A percentile compares a stretch with the other conserved stretches of the same genome.
These are phyloP conservation scores for Paecilomyces formosus DNA, from an alignment of 2,329 filamentous ascomycete genomes.

Conservation along the genomic window DNA sequence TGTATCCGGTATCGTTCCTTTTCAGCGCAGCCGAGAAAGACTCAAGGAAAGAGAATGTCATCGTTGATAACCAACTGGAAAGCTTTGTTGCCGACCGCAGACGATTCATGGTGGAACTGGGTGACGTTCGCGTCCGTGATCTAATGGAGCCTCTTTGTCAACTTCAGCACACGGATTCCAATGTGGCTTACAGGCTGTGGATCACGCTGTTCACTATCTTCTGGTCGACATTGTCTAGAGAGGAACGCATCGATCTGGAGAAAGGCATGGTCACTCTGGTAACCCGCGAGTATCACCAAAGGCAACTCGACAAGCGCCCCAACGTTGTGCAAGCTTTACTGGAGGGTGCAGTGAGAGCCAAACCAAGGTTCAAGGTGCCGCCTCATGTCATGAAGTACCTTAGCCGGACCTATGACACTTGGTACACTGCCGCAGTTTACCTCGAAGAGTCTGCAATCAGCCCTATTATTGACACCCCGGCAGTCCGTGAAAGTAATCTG, in stretches of 20 bases:
- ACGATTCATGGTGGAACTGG: constrained; percentile 75
- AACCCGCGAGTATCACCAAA: constrained; percentile 90
- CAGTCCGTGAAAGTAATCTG: constrained; percentile 84
- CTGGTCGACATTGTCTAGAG: constrained; percentile 80
- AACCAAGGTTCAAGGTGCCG: constrained; percentile 83
- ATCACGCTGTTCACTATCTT: constrained; percentile 83
- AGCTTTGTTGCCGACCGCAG: constrained; percentile 68
- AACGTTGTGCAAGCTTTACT: constrained; percentile 93
- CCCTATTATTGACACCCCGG: constrained; percentile 74
- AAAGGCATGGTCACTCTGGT: constrained; percentile 83
- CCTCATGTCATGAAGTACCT: constrained; percentile 95
- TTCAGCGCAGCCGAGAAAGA: constrained; percentile 71
- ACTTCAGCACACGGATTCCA: constrained; percentile 79
- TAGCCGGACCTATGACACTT: constrained; percentile 87
- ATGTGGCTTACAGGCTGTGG: constrained; percentile 85
- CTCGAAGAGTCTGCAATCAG: constrained; percentile 83
- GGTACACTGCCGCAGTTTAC: constrained; percentile 90
- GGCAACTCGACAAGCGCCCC: constrained; percentile 88
- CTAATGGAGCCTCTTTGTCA: constrained; percentile 84
- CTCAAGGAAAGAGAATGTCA: constrained; percentile 51
- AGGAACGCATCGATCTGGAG: constrained; percentile 84
- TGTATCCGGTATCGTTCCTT: constrained; percentile 65
- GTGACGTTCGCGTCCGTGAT: constrained; percentile 80
- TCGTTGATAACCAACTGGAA: constrained; percentile 78
- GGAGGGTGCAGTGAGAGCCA: constrained; percentile 76